These are phyloP conservation scores for Pestalotiopsis sp. DNA, from an alignment of 2,329 filamentous ascomycete species.

Conservation along the genomic window DNA sequence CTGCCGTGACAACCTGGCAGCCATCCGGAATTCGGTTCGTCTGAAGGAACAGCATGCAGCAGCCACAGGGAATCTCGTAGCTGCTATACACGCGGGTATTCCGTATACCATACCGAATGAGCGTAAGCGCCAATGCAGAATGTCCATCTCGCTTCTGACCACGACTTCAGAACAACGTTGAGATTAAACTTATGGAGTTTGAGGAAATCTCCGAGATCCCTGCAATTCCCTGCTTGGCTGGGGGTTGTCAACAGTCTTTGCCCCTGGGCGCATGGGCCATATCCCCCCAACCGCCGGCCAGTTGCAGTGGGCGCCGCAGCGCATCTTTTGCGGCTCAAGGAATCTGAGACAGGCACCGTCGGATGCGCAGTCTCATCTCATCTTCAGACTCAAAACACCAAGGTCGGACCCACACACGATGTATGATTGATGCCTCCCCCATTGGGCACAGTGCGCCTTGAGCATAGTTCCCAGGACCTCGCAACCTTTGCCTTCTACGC, in stretches of 20 bases:
- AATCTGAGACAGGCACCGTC: conserved; percentile 29
- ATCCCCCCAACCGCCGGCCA: neutral
- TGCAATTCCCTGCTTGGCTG: neutral
- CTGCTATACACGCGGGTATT: neutral
- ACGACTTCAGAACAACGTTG: conserved; percentile 1
- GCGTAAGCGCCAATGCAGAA: too few relatives aligned
- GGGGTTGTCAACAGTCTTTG: neutral
- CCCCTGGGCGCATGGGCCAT: conserved; percentile 1
- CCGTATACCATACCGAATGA: neutral
- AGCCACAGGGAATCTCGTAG: neutral
- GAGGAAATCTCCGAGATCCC: conserved; percentile 11
- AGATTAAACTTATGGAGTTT: conserved; percentile 14
- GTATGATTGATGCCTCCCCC: neutral
- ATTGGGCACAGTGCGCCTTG: neutral
- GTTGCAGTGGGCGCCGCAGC: neutral
- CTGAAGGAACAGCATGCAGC: neutral
- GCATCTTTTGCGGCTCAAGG: conserved; percentile 28
- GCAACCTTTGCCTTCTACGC: neutral
- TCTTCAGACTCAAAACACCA: conserved; percentile 26
- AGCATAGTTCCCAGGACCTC: neutral
- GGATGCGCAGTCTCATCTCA: conserved; percentile 34
- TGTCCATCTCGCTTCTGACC: neutral
- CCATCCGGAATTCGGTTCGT: conserved; percentile 8
- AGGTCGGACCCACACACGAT: neutral
- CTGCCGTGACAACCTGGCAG: conserved; percentile 4